Evolutionary conservation across 257 asterid genomes (phyloP), one percentile per base, ranked within the genome.

Genomic region (Coffea canephora): DNA sequence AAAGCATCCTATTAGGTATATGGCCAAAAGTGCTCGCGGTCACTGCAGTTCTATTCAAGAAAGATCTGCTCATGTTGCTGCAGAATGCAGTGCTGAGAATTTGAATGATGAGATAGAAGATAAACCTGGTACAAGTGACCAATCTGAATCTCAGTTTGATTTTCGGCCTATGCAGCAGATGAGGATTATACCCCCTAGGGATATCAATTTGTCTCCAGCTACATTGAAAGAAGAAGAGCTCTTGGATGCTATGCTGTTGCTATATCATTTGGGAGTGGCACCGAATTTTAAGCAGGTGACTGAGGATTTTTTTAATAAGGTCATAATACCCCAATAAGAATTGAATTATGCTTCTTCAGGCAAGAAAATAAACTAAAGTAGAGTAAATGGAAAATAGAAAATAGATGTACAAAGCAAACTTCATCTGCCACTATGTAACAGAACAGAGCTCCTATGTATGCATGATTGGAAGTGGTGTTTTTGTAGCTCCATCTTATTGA

Each of bases 231-330:
- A 95, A 90, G 98, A 95, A 84, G 99, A 95, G 87, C 98, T 95
- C 83, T 83, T 95, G 74, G 98, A 95, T 89, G 92, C 94, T 77
- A 91, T 95, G 99, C 96, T 95, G 77, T 84, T 91, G 87, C 80
- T 95, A 55, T 93, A 95, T 86, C 96, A 93, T 87, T 86, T 95
- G 94, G 99, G 99, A 75, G 89, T 95, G 85, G 96, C 97, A 15
- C 99, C 99, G 43, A 93, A 95, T 81, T 93, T 93, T 88, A 95
- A 93, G 90, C 98, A 93, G 99, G 99, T 93, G 72, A 82, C 84
- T 74, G 25, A n/a, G 70, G 39, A 50, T 23, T 77, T 21, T 71
- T 74, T n/a, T 31, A 46, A 1, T n/a, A 52, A 11, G 62, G 27
- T 27, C 27, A 59, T 54, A n/a, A 12, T 73, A 15, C 45, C 34